These are phyloP conservation scores for Emergomyces pasteurianus DNA, from an alignment of 2,329 filamentous ascomycete species.

Conservation along the genomic window DNA sequence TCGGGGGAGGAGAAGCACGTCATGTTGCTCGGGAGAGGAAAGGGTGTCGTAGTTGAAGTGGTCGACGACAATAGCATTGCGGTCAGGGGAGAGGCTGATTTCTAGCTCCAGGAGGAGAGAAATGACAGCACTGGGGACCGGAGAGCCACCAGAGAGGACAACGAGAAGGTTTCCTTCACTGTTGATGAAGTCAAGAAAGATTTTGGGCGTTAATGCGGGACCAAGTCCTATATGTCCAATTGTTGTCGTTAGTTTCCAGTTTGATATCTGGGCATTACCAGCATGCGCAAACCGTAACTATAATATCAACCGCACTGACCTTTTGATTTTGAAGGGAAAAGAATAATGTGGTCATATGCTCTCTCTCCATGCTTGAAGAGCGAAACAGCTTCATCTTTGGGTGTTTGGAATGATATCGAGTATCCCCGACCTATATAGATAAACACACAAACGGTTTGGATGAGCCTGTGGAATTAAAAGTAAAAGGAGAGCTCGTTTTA, in stretches of 20 bases:
- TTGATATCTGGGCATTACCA: neutral
- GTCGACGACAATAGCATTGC: slow-evolving; percentile 75
- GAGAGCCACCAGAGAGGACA: slow-evolving; percentile 59
- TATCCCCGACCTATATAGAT: slow-evolving; percentile 61
- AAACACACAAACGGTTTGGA: neutral
- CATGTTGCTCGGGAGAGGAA: slow-evolving; percentile 70
- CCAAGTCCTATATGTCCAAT: slow-evolving; percentile 54
- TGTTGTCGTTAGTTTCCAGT: neutral
- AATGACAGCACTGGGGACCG: slow-evolving; percentile 60
- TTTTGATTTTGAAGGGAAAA: slow-evolving; percentile 85
- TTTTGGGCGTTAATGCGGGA: slow-evolving; percentile 72
- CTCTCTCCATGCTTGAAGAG: slow-evolving; percentile 80
- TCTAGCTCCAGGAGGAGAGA: slow-evolving; percentile 80
- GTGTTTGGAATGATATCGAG: slow-evolving; percentile 66
- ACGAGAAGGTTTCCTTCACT: slow-evolving; percentile 83
- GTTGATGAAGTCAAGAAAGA: slow-evolving; percentile 84
- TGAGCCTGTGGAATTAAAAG: neutral
- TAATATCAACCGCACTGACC: slow-evolving; percentile 37
- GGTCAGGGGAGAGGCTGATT: slow-evolving; percentile 73
- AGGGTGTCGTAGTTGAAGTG: slow-evolving; percentile 85
- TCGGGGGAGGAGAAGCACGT: slow-evolving; percentile 68
- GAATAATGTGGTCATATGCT: slow-evolving; percentile 78
- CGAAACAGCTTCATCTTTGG: slow-evolving; percentile 63
- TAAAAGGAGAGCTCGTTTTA: neutral
- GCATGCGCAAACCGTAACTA: neutral